Evolutionary conservation across 495 filamentous ascomycete species (phyloP), one percentile per base, ranked within the genome.

Genomic region (Aspergillus saccharolyticus): DNA sequence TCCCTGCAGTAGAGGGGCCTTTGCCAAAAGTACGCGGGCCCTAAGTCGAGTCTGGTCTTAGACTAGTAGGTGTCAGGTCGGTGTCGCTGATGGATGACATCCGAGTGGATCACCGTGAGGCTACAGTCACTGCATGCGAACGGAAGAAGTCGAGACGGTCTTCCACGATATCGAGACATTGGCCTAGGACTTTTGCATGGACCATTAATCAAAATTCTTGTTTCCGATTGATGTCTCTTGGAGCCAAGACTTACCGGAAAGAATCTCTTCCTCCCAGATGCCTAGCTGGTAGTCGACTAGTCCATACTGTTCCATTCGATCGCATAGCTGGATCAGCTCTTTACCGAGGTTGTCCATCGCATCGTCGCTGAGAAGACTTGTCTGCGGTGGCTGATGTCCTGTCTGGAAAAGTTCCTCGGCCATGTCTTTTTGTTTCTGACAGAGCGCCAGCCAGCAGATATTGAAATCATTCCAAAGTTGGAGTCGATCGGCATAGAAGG

Each of bases 201-300:
- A 17, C 9, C 25, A 25, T 50, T 61, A n/a, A 44, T 42, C 25
- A 51, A 44, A 62, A 43, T 51, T 51, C 54, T 33, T 19, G 18
- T 44, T 18, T 28, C n/a, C 19, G 16, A 42, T n/a, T 22, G 21
- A 22, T 45, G 53, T 48, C 55, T 20, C 42, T 55, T 61, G 39
- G 2, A 45, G 44, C 42, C 46, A 52, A 50, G 47, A 78, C 89
- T 63, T 79, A 94, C 91, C 80, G 52, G 80, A 81, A 47, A 96
- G 80, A 61, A 98, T 97, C 62, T 89, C 87, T 68, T 97, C 92
- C 70, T 97, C 94, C 83, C 89, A 93, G 46, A 97, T 89, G 3
- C 94, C 94, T 75, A 96, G 94, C 64, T 97, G 87, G 69, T 97
- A 98, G 73, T 98, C 94, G 7, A 98, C 93, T 22, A 98, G 74